Percentiles rank a stretch among this genome's conserved stretches.
Conservation (phyloP, 106 monocot species). For the Alisma plantagoaquatica region DNA sequence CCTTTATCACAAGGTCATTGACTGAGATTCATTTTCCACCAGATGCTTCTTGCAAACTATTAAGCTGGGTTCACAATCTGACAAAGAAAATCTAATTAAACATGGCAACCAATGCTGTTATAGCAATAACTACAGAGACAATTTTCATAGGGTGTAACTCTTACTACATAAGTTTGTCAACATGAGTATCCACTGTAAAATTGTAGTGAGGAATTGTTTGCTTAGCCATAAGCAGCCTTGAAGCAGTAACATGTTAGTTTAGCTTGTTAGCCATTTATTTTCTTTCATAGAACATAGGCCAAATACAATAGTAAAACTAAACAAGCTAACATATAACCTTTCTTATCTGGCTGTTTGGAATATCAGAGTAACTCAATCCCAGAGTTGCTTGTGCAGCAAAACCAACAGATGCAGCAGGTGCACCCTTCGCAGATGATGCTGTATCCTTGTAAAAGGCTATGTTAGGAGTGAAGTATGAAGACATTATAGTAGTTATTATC, state of each 20-base stretch:
- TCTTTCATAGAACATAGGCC: too few relatives aligned
- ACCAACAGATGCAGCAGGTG: conserved; percentile 10
- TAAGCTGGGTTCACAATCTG: conserved; percentile 69
- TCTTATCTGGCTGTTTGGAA: conserved; percentile 85
- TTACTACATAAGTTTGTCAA: conserved; percentile 91
- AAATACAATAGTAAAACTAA: background rate
- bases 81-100: too few relatives aligned
- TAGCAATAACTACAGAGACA: too few relatives aligned
- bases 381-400: conserved; percentile 17
- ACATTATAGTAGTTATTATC: too few relatives aligned
- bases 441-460: too few relatives aligned
- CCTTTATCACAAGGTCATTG: conserved; percentile 98
- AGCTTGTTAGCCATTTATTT: too few relatives aligned
- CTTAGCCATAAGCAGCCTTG: conserved; percentile 81
- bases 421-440: conserved; percentile 40
- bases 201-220: conserved; percentile 99
- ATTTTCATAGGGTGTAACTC: too few relatives aligned
- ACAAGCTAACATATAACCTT: conserved; percentile 50
- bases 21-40: conserved; percentile 80
- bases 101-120: too few relatives aligned
- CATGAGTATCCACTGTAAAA: conserved; percentile 75
- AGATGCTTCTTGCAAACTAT: conserved; percentile 81
- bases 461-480: too few relatives aligned
- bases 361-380: conserved; percentile 53
- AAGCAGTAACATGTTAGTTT: conserved; percentile 85